Evolutionary conservation across 768 basidiomycete genomes (phyloP).

Genomic region (Boletus speciosus): DNA sequence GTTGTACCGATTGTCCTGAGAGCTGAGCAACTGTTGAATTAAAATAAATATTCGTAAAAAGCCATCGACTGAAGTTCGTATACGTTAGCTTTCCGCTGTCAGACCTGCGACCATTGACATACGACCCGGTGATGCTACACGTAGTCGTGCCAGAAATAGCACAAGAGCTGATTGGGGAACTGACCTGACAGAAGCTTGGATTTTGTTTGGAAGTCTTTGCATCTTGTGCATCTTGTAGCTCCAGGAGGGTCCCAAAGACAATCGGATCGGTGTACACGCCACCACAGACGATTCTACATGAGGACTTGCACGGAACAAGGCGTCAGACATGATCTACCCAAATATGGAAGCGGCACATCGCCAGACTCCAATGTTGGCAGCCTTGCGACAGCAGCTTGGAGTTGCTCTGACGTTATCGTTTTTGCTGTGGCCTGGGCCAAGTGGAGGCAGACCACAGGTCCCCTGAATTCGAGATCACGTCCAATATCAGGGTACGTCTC

Average conservation of each 20-base stretch:
- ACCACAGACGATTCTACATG: conserved; percentile 48
- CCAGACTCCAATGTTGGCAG: conserved; percentile 38
- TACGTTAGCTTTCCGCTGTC: conserved; percentile 51
- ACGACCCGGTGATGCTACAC: conserved; percentile 38
- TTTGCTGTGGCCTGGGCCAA: conserved; percentile 14
- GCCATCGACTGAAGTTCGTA: neutral
- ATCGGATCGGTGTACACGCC: conserved; percentile 47
- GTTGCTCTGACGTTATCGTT: conserved; percentile 23
- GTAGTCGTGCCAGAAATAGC: conserved; percentile 25
- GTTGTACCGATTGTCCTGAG: conserved; percentile 26
- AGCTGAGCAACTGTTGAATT: conserved; percentile 5
- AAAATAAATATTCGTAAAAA: neutral
- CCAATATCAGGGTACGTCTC: conserved; percentile 35
- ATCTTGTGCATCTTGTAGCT: conserved; percentile 47
- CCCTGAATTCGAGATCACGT: conserved; percentile 27
- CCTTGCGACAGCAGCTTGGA: conserved; percentile 41
- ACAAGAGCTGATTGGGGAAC: neutral
- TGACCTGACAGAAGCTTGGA: conserved; percentile 38
- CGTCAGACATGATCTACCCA: neutral
- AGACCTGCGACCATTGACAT: conserved; percentile 45
- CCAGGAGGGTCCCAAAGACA: conserved; percentile 45
- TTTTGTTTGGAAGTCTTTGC: conserved; percentile 17
- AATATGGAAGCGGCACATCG: conserved; percentile 16
- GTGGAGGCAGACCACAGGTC: conserved; percentile 20
- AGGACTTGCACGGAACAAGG: conserved; percentile 42